These are phyloP conservation scores for Borovskyia barvae DNA, from an alignment of 208 protist genomes.

Conservation along the genomic window DNA sequence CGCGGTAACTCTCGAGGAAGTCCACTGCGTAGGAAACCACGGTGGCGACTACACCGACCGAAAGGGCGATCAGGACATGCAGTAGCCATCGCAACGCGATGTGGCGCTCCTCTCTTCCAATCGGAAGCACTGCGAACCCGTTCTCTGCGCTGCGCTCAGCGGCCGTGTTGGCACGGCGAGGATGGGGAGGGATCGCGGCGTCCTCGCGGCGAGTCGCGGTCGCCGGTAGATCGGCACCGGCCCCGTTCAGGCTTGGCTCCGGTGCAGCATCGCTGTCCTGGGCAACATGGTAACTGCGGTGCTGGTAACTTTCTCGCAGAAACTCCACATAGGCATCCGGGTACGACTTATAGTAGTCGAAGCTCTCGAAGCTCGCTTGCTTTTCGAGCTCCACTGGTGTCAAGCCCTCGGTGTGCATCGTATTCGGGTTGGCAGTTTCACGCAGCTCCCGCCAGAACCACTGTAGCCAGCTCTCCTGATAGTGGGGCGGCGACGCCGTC, in stretches of 20 bases:
- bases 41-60: conserved; percentile 71
- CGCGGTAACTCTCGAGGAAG: conserved; percentile 56
- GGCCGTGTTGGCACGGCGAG: neutral
- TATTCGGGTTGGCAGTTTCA: conserved; percentile 68
- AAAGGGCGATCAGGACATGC: conserved; percentile 82
- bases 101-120: conserved; percentile 55
- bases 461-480: conserved; percentile 9
- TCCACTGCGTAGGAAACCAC: conserved; percentile 72
- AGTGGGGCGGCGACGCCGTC: conserved; percentile 1
- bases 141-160: conserved; percentile 11
- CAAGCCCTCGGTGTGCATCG: conserved; percentile 42
- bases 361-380: conserved; percentile 76
- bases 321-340: conserved; percentile 78
- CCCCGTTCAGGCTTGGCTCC: neutral
- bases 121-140: conserved; percentile 25
- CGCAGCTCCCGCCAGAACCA: conserved; percentile 31
- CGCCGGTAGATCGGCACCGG: neutral
- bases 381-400: conserved; percentile 42
- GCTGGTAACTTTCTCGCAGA: conserved; percentile 39
- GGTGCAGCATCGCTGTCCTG: neutral
- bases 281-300: conserved; percentile 6
- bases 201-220: too few relatives aligned
- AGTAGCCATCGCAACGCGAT: conserved; percentile 73
- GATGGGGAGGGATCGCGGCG: neutral
- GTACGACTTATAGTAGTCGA: conserved; percentile 87